Base-by-base conservation (phyloP, 2,329 filamentous ascomycete species). In the Trichothecium sympodiale region DNA sequence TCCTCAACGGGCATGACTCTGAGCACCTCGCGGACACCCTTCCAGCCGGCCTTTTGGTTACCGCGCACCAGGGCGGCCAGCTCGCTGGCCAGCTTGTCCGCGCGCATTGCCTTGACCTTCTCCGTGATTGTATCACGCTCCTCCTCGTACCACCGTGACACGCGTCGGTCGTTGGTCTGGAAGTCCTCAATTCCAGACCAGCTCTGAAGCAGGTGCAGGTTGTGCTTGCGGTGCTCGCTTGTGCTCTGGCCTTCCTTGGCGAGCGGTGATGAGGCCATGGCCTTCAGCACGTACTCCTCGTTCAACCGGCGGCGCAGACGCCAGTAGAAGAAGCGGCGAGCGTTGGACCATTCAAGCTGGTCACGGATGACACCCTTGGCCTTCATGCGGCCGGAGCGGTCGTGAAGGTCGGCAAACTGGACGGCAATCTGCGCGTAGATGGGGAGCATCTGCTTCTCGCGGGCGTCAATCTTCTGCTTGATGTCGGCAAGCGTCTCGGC, bases 311-410 rank as follows among this genome's bases (percentile, higher is more conserved):
- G 83, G 61, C 93, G 88, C 43, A 95, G 80, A 62, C 91, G 89
- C 91, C 93, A 98, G 82, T 96, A 98, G 73, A 98, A 96, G 84
- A 91, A 96, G 55, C 89, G 82, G 46, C 91, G 81, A 8, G 89
- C 80, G 50, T 94, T 83, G 57, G 76, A 71, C 91, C 89, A 96
- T 52, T 81, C 74, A 29, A 98, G 72, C 10, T 78, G 66, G 50
- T 83, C 75, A 43, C 91, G 86, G 52, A 98, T 94, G 38, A 83
- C 80, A 43, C 87, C 83, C 79, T 98, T 98, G 61, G 91, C 91
- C 68, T 94, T 77, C 91, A 98, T 98, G 63, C 91, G 86, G 40
- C 88, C 91, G 30, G 91, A 81, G 32, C 91, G 88, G 61, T 98
- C 91, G 67, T 98, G 91, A 34, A 98, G 74, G 60, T 98, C 91